Evolutionary conservation across 140 eudicot genomes (phyloP).

Genomic region (Oenanthe javanica): DNA sequence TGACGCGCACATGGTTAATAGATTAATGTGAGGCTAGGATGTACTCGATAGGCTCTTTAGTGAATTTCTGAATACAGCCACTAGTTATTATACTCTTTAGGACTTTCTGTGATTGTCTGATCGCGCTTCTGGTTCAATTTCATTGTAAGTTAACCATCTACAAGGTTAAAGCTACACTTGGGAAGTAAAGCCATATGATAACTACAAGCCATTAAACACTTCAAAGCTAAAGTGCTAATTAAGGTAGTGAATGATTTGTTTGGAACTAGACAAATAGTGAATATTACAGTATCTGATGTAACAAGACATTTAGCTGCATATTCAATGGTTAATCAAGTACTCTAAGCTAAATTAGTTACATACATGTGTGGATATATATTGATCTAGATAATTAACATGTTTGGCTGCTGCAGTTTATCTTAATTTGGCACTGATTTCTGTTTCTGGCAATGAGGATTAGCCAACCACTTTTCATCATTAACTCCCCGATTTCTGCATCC

Average conservation of each 20-base stretch:
- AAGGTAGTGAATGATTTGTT: not conserved
- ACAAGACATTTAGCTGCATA: not conserved
- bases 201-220: not conserved
- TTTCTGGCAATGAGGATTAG: not conserved
- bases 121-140: not conserved
- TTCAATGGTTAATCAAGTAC: not conserved
- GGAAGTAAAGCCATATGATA: not conserved
- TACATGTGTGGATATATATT: not conserved
- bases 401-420: not conserved
- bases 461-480: not conserved
- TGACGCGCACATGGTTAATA: not conserved
- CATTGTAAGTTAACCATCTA: no score
- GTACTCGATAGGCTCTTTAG: not conserved
- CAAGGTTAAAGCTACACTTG: no score
- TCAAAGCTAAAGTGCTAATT: not conserved
- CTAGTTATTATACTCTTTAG: no score
- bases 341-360: not conserved
- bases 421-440: not conserved
- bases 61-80: not conserved
- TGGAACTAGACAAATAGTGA: not conserved
- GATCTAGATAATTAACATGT: not conserved
- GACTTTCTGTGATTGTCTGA: not conserved
- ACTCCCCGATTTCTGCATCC: not conserved
- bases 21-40: not conserved
- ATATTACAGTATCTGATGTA: not conserved